Evolutionary conservation across 2,329 filamentous ascomycete genomes (phyloP), one percentile per base, ranked within the genome.

Genomic region (Celoporthe dispersa): DNA sequence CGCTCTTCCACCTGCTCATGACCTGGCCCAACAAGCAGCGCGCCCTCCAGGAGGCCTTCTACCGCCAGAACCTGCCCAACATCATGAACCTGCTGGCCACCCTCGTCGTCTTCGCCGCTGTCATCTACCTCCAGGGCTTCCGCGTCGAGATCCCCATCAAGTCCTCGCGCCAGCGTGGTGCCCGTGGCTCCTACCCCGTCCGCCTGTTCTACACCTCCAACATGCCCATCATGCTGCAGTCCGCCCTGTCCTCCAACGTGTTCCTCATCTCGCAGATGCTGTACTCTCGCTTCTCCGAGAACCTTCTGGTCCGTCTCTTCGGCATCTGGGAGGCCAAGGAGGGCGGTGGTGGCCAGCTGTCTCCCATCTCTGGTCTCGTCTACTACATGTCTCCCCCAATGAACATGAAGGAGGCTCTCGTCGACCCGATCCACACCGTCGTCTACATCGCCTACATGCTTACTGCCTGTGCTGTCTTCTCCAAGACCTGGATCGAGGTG

Each of bases 181-280:
- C 97, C 81, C 95, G 96, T 78, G 97, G 95, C 79, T 97, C 94
- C 55, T 99, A 98, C 89, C 96, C 96, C 78, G 90, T 99, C 82
- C 95, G 97, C 79, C 93, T 99, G 71, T 99, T 99, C 90, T 99
- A 99, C 87, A 99, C 96, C 80, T 98, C 94, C 82, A 99, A 99
- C 92, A 99, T 99, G 97, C 96, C 96, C 80, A 99, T 99, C 85
- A 99, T 99, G 96, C 89, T 99, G 82, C 97, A 99, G 87, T 98
- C 95, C 63, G 96, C 96, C 76, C 90, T 99, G 76, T 97, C 94
- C 75, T 98, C 95, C 88, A 99, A 99, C 88, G 90, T 99, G 84
- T 99, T 99, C 91, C 87, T 99, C 74, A 94, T 99, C 85, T 96
- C 92, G 81, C 96, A 99, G 88, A 98, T 98, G 94, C 90, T 99